A percentile compares a stretch with the other conserved stretches of the same genome.
Conservation (phyloP, 371 early-diverging fungal genomes). For the Mucor plumbeus region DNA sequence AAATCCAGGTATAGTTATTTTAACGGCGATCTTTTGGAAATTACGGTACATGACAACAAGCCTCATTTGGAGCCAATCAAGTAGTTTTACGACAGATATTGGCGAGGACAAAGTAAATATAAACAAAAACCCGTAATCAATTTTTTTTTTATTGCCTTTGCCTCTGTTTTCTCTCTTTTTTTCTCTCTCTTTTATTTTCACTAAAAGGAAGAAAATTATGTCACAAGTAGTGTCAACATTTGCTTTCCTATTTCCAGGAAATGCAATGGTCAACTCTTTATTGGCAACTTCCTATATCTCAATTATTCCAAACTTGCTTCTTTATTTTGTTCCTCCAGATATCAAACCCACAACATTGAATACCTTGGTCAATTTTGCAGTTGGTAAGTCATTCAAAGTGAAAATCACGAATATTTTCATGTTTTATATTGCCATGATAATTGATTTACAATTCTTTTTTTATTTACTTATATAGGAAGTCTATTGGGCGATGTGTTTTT, state of each 20-base stretch:
- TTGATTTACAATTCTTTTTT: not conserved
- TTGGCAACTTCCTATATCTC: conserved; percentile 86
- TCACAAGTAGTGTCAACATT: conserved; percentile 27
- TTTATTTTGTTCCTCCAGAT: conserved; percentile 83
- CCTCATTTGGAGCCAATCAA: conserved; percentile 10
- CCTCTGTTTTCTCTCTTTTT: not conserved
- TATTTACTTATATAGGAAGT: conserved; percentile 51
- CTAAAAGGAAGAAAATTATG: not conserved
- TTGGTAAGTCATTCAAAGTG: conserved; percentile 46
- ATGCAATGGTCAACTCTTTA: conserved; percentile 71
- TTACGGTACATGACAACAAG: no score
- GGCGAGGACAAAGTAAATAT: not conserved
- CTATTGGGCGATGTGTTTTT: conserved; percentile 86
- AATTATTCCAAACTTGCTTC: conserved; percentile 79
- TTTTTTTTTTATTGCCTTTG: not conserved
- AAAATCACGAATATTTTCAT: no score
- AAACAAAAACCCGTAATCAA: not conserved
- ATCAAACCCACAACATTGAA: conserved; percentile 75
- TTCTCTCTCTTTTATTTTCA: not conserved
- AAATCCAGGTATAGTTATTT: no score
- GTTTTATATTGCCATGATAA: no score
- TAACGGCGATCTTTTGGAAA: not conserved
- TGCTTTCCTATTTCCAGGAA: conserved; percentile 66
- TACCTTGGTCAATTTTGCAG: conserved; percentile 83
- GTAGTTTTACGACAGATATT: not conserved